Base-by-base conservation (phyloP, 2,329 filamentous ascomycete genomes). In the Cladobotryum mycophilum region DNA sequence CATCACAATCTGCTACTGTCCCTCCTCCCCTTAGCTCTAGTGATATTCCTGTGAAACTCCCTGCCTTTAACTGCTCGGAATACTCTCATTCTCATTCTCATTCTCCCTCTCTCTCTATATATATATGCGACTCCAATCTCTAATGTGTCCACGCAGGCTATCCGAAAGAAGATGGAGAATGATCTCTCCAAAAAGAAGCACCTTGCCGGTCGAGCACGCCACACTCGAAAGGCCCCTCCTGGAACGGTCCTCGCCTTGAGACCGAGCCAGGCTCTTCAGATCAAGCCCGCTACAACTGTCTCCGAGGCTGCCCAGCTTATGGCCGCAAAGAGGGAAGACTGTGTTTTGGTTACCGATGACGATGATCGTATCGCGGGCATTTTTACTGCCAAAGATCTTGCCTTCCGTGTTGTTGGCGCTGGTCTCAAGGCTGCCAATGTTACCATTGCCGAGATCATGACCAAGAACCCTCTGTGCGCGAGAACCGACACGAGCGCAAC, bases 401-500 rank as follows among this genome's bases (percentile, higher is more conserved):
- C 93, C 15, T 99, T 97, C 76, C 85, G 93, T 52, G 93, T 99
- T 11, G 92, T 99, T 22, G 93, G 92, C 50, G 83, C 85, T 50
- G 93, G 93, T 25, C 79, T 91, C 63, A 95, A 96, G 74, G 88
- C 93, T 33, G 86, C 82, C 67, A 89, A 85, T 66, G 83, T 97
- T 61, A 95, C 89, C 18, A 96, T 99, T 66, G 88, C 90, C 59
- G 91, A 97, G 66, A 99, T 99, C 70, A 99, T 99, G 93, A 99
- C 93, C 67, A 96, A 97, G 78, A 99, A 99, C 74, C 93, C 93
- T 11, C 82, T 99, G 14, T 99, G 93, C 69, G 93, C 93, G 49
- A 85, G 93, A 67, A 99, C 93, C 52, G 93, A 99, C 67, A 99
- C 93, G 34, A 97, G 92, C 70, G 93, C 93, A 35, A 99, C 93